phyloP scores from a whole-genome alignment of 202 grass and related monocot genomes.

The Carex sylvatica region DNA sequence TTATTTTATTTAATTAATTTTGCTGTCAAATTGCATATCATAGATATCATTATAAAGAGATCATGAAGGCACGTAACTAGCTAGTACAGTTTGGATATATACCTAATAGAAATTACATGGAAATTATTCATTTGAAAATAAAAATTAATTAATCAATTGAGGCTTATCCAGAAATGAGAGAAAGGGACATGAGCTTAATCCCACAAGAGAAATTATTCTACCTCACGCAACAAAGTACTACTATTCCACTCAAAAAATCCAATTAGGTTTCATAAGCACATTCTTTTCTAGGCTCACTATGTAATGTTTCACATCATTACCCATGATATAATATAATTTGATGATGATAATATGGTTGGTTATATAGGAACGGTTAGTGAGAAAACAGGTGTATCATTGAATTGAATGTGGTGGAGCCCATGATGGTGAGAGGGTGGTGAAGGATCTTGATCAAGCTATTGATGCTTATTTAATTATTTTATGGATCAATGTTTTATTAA shows the following conservation, averaged over 20 bases:
- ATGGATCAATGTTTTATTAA: not conserved
- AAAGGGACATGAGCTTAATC: conserved; percentile 28
- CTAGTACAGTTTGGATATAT: not conserved
- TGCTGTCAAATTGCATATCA: not conserved
- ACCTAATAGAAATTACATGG: not conserved
- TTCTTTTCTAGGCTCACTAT: not conserved
- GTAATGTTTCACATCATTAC: not conserved
- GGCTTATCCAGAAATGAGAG: conserved; percentile 15
- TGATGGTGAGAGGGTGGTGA: conserved; percentile 25
- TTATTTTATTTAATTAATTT: not conserved
- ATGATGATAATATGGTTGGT: conserved; percentile 20
- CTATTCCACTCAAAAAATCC: not conserved
- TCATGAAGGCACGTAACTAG: not conserved
- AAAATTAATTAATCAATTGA: conserved; percentile 6
- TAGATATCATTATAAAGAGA: not conserved
- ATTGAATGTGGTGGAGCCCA: conserved; percentile 29
- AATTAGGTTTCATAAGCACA: not conserved
- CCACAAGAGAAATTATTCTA: not conserved
- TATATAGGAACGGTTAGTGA: not conserved
- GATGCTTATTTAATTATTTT: not conserved
- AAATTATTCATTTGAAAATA: conserved; percentile 2
- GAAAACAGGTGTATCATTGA: conserved; percentile 26
- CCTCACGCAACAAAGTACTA: conserved; percentile 18
- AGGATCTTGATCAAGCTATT: conserved; percentile 15
- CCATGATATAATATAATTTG: not conserved